Conservation (phyloP, 2,329 filamentous ascomycete genomes). For the Cordyceps pruinosa region DNA sequence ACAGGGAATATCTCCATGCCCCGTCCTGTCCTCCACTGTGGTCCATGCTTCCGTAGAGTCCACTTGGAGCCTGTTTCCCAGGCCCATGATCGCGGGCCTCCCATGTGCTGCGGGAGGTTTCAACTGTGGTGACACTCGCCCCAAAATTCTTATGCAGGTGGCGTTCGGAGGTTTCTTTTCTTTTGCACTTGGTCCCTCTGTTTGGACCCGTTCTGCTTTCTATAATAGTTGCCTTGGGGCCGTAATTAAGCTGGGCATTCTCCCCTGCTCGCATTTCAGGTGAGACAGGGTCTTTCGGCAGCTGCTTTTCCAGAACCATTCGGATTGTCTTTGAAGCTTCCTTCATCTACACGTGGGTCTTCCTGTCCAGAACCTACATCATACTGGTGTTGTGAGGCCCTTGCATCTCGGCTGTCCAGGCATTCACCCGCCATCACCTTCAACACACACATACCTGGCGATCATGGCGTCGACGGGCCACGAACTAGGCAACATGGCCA, state of each 20-base stretch:
- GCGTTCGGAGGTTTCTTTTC: background rate
- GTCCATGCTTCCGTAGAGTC: background rate
- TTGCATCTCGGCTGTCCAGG: too few species aligned
- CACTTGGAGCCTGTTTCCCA: background rate
- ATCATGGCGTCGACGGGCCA: background rate
- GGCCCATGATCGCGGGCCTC: background rate
- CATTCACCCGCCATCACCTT: background rate
- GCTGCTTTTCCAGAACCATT: background rate
- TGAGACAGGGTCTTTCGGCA: background rate
- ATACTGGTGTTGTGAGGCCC: background rate
- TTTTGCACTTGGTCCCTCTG: background rate
- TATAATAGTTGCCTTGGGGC: background rate
- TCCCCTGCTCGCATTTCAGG: background rate
- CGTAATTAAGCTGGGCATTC: background rate
- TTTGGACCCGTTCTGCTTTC: background rate
- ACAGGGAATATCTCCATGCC: too few species aligned
- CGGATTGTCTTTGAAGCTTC: background rate
- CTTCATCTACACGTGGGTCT: background rate
- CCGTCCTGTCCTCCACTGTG: too few species aligned
- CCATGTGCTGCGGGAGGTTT: background rate
- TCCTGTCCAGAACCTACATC: background rate
- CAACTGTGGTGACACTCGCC: background rate
- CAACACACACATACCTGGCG: background rate
- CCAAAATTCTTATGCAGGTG: background rate
- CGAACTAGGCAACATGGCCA: constrained; percentile 9